These are phyloP conservation scores for Bassia scoparia DNA, from an alignment of 148 eudicot species.

Conservation along the genomic window DNA sequence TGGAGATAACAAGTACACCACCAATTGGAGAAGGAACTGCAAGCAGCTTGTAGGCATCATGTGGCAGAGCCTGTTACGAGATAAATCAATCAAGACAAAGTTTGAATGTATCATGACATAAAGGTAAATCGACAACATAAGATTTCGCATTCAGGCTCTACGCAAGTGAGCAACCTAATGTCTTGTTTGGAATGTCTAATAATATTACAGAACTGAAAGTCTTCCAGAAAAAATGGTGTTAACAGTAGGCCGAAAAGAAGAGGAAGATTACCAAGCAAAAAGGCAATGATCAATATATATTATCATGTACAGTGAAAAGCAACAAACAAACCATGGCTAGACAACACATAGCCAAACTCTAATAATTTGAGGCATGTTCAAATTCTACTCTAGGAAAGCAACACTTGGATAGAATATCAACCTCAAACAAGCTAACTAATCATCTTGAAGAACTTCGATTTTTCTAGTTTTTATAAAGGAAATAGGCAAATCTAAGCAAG, in stretches of 20 bases:
- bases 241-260: neutral
- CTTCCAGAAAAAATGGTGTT: neutral
- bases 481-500: neutral
- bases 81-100: constrained; percentile 15
- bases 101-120: constrained; percentile 1
- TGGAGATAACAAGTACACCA: constrained; percentile 81
- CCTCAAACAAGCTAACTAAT: neutral
- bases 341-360: too few species aligned
- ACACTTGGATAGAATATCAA: neutral
- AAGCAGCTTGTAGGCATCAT: constrained; percentile 96
- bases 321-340: neutral
- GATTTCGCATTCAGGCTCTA: neutral
- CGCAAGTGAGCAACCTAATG: neutral
- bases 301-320: neutral
- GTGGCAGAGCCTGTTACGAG: constrained; percentile 72
- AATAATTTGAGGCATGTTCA: neutral
- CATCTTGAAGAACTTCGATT: neutral
- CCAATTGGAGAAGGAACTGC: constrained; percentile 99
- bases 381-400: neutral
- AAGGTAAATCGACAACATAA: neutral
- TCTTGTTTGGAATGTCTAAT: neutral
- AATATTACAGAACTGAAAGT: neutral
- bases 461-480: neutral
- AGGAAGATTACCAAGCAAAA: neutral
- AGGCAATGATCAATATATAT: neutral